Conservation (phyloP, 1,284 basidiomycete genomes). For the Boletus smithii region DNA sequence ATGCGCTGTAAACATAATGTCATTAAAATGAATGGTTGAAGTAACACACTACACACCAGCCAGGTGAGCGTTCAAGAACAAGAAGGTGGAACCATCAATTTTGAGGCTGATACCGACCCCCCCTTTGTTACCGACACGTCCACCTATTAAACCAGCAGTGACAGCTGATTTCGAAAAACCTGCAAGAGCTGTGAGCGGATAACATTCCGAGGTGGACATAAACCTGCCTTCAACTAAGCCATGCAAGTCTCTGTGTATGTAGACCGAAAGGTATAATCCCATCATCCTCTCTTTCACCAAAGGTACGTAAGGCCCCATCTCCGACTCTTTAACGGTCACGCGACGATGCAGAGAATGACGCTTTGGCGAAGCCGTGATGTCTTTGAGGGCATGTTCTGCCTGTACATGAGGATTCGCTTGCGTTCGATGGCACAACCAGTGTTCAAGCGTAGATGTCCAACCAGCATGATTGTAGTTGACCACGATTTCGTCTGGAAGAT, state of each 20-base stretch:
- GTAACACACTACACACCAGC: conserved; percentile 49
- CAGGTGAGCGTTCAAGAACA: conserved; percentile 88
- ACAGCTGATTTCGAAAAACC: conserved; percentile 71
- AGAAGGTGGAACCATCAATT: conserved; percentile 66
- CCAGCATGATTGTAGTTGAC: conserved; percentile 40
- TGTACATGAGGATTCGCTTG: conserved; percentile 24
- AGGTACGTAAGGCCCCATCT: conserved; percentile 72
- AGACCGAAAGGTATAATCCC: conserved; percentile 79
- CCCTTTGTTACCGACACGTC: conserved; percentile 83
- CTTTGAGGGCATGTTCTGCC: conserved; percentile 18
- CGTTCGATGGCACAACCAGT: conserved; percentile 61
- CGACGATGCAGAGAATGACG: conserved; percentile 34
- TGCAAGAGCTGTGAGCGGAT: conserved; percentile 26
- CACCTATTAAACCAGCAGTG: conserved; percentile 82
- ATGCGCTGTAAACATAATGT: conserved; percentile 52
- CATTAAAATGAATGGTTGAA: neutral
- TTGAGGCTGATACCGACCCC: conserved; percentile 82
- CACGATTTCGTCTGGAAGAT: conserved; percentile 36
- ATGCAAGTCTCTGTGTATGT: conserved; percentile 64
- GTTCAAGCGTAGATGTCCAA: conserved; percentile 72
- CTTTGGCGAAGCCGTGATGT: conserved; percentile 24
- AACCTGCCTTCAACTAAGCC: conserved; percentile 56
- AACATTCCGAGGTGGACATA: neutral
- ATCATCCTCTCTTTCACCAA: conserved; percentile 84
- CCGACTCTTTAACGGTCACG: conserved; percentile 39